phyloP scores from a whole-genome alignment of 163 green algal genomes.

The Chlorella variabilis region DNA sequence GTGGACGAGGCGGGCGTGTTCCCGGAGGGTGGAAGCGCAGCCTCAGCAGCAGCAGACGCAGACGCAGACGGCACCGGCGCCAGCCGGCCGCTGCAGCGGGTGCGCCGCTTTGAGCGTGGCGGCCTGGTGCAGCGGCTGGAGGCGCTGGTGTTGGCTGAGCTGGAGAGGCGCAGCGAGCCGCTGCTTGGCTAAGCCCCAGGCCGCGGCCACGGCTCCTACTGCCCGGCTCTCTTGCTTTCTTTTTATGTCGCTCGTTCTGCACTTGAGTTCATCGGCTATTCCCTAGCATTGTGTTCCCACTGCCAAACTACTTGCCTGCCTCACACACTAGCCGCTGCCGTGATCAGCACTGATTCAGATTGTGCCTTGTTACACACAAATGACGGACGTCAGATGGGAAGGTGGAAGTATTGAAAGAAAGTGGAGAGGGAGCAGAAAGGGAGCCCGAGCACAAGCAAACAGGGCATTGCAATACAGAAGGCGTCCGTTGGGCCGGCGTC shows the following conservation, averaged over 20 bases:
- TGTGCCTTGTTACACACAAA: no score
- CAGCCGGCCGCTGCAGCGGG: background rate
- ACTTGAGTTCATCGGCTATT: no score
- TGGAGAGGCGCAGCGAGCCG: constrained; percentile 39
- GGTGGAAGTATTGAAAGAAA: background rate
- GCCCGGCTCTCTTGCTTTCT: no score
- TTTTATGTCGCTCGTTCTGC: no score
- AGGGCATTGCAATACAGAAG: no score
- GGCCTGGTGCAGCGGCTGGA: constrained; percentile 37
- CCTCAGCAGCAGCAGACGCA: background rate
- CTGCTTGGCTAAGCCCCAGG: background rate
- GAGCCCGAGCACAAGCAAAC: no score
- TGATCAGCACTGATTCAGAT: no score
- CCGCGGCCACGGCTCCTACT: no score
- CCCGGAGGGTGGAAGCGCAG: background rate
- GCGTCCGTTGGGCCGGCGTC: no score
- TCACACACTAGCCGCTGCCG: no score
- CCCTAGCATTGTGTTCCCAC: no score
- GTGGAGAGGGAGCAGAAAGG: background rate
- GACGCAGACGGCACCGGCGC: background rate
- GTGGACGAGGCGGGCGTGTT: constrained; percentile 45
- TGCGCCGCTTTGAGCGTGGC: constrained; percentile 16
- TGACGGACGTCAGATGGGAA: background rate
- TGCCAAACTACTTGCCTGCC: no score
- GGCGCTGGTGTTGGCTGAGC: constrained; percentile 38